Evolutionary conservation across 306 rosid genomes (phyloP), one percentile per base, ranked within the genome.

Genomic region (Fragaria ananassa): DNA sequence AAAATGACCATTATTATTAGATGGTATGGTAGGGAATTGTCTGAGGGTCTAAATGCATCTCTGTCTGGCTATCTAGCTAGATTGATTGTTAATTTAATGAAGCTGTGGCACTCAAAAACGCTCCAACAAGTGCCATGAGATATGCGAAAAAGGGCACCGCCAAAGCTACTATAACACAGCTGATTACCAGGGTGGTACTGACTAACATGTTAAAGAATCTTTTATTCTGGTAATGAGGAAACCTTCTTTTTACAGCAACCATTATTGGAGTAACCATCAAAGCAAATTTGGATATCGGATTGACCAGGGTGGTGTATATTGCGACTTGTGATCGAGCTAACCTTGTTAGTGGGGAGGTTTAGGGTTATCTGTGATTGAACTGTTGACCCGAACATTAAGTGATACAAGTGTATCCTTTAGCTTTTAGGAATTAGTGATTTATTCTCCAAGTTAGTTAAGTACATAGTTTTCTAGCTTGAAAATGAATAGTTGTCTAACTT

Each of bases 41-140:
- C 70, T 54, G 79, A 46, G 72, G 81, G 80, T 84, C 69, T 70
- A 79, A 79, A 49, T 74, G 72, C 76, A 79, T 74, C 58, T 50
- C 41, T 39, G 80, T 35, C 72, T 65, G 45, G 29, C 47, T 64
- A 35, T 23, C 46, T 17, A 10, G 47, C 27, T 37, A 65, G 70
- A 65, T 35, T 18, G 25, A 13, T 56, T 62, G 35, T 56, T 77
- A 31, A 34, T 2, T 65, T 37, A 72, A 80, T 78, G 60, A 86
- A 78, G 84, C 92, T 8, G 92, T 83, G 6, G 86, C 82, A 51
- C 92, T 86, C 15, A 87, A 29, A 67, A 93, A 70, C 2, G 97
- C 93, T 77, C 97, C 96, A 56, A 88, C 92, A 23, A 93, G 76
- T 0, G 91, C 86, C 92, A 86, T 87, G n/a, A 93, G 89, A 62